A percentile compares a stretch with the other conserved stretches of the same genome.
These are phyloP conservation scores for Alternaria angustiovoidea DNA, from an alignment of 2,329 filamentous ascomycete species.

Conservation along the genomic window DNA sequence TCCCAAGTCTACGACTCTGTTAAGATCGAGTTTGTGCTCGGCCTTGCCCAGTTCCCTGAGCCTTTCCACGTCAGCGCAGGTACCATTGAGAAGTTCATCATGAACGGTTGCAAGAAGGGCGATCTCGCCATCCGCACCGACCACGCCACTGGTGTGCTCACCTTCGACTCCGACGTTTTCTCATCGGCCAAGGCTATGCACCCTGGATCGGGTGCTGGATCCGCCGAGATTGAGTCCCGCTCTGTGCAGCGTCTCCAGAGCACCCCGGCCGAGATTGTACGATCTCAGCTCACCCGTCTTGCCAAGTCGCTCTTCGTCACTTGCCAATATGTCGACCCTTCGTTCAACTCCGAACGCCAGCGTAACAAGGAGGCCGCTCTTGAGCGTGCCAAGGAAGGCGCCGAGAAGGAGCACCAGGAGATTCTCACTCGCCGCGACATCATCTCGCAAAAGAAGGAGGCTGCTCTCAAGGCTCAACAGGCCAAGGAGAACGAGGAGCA, in stretches of 20 bases:
- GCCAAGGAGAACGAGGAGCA: conserved; percentile 93
- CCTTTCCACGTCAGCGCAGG: conserved; percentile 90
- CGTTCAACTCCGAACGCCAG: conserved; percentile 81
- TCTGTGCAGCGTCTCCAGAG: conserved; percentile 95
- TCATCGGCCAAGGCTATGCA: conserved; percentile 93
- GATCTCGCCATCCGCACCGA: conserved; percentile 96
- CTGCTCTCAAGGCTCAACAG: conserved; percentile 86
- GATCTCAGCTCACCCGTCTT: conserved; percentile 89
- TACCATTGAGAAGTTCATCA: conserved; percentile 99
- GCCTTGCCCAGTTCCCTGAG: conserved; percentile 93
- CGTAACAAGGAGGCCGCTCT: conserved; percentile 82
- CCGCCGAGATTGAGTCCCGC: conserved; percentile 83
- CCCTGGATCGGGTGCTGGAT: conserved; percentile 82
- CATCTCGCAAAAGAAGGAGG: conserved; percentile 97
- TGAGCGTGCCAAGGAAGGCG: conserved; percentile 81
- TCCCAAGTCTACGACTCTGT: conserved; percentile 99
- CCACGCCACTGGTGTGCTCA: conserved; percentile 92
- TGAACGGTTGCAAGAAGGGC: conserved; percentile 99
- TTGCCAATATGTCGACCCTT: conserved; percentile 93
- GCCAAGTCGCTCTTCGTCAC: conserved; percentile 91
- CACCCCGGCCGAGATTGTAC: conserved; percentile 96
- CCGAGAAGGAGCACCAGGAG: conserved; percentile 89
- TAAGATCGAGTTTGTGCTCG: conserved; percentile 90
- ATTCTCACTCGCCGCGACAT: conserved; percentile 85
- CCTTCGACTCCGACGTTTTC: conserved; percentile 98